Evolutionary conservation across 495 filamentous ascomycete genomes (phyloP), one percentile per base, ranked within the genome.

Genomic region (Neurospora africana): DNA sequence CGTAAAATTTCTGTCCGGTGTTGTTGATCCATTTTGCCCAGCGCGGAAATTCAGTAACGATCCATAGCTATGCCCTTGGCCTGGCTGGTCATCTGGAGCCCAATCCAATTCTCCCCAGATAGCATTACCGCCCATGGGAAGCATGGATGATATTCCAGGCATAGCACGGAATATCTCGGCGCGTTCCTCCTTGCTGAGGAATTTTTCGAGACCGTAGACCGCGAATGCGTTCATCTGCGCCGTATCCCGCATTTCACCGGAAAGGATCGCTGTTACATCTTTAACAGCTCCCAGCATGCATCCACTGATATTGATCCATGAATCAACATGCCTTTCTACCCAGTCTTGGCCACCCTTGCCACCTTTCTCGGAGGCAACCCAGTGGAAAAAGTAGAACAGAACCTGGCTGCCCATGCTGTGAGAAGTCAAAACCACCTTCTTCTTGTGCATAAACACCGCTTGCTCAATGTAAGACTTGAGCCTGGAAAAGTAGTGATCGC

Each of bases 331-430:
- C 30, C 85, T 86, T 53, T 99, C 94, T 1, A 98, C 96, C 95
- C 95, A 99, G 74, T 88, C 86, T 17, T 89, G 86, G 6, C 95
- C 95, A 8, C 94, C 93, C 36, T 88, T 88, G 23, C 95, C 95
- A 70, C 94, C 88, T 1, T 88, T 86, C 30, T 89, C 82, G 23
- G 92, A 89, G 74, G 96, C 93, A 10, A 96, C 95, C 95, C 95
- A 99, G 75, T 99, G 97, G 77, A 97, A 92, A 81, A 99, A 99
- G 83, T 97, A 98, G 78, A 96, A 91, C 15, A 95, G 83, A 0
- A 99, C 94, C 80, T 98, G 96, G 40, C 91, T 93, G 38, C 95
- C 95, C 95, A 99, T 99, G 79, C 92, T 96, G 83, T 99, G 95
- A 6, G 93, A 95, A 1, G 94, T 86, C n/a, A 99, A 83, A 0